Evolutionary conservation across 495 filamentous ascomycete species (phyloP), one percentile per base, ranked within the genome.

Genomic region (Penicillium simplicissimum): DNA sequence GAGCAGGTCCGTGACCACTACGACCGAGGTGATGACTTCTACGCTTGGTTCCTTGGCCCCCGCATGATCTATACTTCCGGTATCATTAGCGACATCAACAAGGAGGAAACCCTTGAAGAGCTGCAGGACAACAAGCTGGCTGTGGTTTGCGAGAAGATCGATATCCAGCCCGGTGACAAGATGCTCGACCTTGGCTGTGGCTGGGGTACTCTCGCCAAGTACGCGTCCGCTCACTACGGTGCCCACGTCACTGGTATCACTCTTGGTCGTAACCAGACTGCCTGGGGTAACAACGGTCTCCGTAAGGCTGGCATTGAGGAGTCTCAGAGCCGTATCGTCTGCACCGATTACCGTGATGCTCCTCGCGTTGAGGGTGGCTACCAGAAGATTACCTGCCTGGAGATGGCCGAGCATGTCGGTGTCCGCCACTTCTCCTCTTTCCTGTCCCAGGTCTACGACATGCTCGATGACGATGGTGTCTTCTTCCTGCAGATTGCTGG

Each of bases 1-100:
- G 87, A 90, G 74, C 87, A 90, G 77, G 87, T 90, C 47, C 87
- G 87, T 68, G 87, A 89, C 70, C 87, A 90, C 77, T 90, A 90
- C 67, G 87, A 90, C 77, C 85, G 87, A 48, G 87, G 87, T 67
- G 87, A 90, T 67, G 87, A 90, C 73, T 90, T 90, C 77, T 90
- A 90, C 72, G 84, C 83, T 72, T 90, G 87, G 86, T 90, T 90
- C 75, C 76, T 90, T 19, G 87, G 87, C 40, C 87, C 86, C 19
- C 86, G 87, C 61, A 90, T 90, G 87, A 85, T 90, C 71, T 90
- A 90, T 70, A 90, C 87, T 7, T 88, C 87, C 47, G 87, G 87
- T 68, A 80, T 90, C 35, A 85, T 90, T 60, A 81, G 85, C 61
- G 87, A 90, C 69, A 79, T 87, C 72, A 82, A 84, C 73, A 77